Evolutionary conservation across 495 filamentous ascomycete genomes (phyloP).

Genomic region (Oidiodendron maius): DNA sequence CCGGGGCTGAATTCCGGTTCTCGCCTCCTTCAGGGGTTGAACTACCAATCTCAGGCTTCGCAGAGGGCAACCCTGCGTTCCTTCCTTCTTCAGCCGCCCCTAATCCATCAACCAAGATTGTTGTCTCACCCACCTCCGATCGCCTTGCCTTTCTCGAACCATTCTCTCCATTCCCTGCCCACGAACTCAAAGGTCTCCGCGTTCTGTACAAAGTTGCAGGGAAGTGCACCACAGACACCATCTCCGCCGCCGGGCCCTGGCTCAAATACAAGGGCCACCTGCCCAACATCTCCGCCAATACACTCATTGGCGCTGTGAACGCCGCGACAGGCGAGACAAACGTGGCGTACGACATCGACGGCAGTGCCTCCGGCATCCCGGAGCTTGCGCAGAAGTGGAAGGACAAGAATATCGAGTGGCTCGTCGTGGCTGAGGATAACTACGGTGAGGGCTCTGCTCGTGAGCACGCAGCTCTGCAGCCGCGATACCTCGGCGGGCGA

Average conservation of each 20-base stretch:
- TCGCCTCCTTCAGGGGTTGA: conserved; percentile 70
- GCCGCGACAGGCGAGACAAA: conserved; percentile 90
- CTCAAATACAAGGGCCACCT: conserved; percentile 99
- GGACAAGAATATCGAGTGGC: conserved; percentile 62
- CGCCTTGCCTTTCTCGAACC: conserved; percentile 89
- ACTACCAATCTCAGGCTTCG: conserved; percentile 74
- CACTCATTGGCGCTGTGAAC: conserved; percentile 89
- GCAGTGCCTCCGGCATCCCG: conserved; percentile 62
- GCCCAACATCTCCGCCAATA: conserved; percentile 95
- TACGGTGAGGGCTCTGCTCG: conserved; percentile 95
- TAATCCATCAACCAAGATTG: conserved; percentile 56
- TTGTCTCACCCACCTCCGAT: conserved; percentile 76
- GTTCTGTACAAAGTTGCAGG: conserved; percentile 94
- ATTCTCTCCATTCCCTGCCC: conserved; percentile 74
- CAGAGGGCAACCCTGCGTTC: conserved; percentile 68
- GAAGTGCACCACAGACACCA: conserved; percentile 98
- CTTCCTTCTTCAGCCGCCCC: conserved; percentile 65
- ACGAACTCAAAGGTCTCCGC: conserved; percentile 64
- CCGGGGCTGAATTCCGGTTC: conserved; percentile 80
- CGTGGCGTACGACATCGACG: conserved; percentile 77
- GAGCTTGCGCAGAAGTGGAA: conserved; percentile 83
- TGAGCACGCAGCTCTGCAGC: conserved; percentile 96
- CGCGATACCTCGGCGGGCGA: conserved; percentile 83
- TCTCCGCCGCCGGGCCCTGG: conserved; percentile 96
- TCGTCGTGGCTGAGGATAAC: conserved; percentile 95